These are phyloP conservation scores for Amaranthus cruentus DNA, from an alignment of 148 eudicot species.

Conservation along the genomic window DNA sequence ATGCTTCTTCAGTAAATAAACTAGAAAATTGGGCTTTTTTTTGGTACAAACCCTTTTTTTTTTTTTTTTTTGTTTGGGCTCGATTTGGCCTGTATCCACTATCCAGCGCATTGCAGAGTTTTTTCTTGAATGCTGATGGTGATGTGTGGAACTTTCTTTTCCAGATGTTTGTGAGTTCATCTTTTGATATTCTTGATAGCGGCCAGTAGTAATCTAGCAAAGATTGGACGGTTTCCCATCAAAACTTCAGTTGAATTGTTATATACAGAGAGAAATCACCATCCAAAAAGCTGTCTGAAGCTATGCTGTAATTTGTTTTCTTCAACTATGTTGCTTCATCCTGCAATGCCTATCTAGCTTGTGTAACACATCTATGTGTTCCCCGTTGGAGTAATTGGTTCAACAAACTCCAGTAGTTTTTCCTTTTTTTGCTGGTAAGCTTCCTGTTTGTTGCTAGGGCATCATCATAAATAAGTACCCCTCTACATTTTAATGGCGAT, in stretches of 20 bases:
- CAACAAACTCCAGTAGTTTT: neutral
- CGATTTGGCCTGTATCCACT: neutral
- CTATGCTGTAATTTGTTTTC: neutral
- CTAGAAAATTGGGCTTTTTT: neutral
- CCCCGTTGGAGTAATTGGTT: neutral
- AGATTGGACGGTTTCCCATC: neutral
- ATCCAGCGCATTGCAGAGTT: neutral
- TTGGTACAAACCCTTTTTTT: neutral
- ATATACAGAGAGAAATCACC: neutral
- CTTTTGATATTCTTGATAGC: neutral
- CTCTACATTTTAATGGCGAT: too few relatives aligned
- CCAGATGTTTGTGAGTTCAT: neutral
- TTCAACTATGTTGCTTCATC: neutral
- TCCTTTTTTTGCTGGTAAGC: too few relatives aligned
- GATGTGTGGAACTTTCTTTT: neutral
- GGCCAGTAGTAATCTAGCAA: neutral
- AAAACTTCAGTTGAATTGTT: neutral
- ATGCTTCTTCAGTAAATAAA: too few relatives aligned
- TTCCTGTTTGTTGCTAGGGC: too few relatives aligned
- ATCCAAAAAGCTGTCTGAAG: neutral
- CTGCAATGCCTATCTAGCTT: neutral
- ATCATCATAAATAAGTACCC: too few relatives aligned
- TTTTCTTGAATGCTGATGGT: neutral
- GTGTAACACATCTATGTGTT: neutral
- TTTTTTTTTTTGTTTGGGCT: too few relatives aligned